Evolutionary conservation across 2,329 filamentous ascomycete genomes (phyloP).

Genomic region (Xylariaceae sp.): DNA sequence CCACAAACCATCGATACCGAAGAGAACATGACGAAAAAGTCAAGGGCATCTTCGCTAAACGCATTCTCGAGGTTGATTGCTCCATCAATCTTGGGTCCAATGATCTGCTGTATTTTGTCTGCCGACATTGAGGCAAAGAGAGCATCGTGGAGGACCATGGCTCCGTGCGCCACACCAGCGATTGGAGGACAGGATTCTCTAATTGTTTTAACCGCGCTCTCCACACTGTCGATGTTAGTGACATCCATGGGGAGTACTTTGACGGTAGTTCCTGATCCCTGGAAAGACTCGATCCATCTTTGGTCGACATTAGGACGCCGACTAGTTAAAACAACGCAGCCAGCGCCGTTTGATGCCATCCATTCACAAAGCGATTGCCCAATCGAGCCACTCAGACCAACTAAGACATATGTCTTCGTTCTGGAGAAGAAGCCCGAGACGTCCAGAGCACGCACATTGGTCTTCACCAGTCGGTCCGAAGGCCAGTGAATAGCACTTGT

Average conservation of each 20-base stretch:
- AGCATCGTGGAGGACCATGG: constrained; percentile 45
- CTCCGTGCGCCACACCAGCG: constrained; percentile 45
- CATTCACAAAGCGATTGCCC: constrained; percentile 40
- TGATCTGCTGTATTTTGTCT: constrained; percentile 28
- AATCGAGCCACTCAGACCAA: constrained; percentile 38
- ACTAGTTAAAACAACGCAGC: constrained; percentile 40
- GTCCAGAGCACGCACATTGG: constrained; percentile 5
- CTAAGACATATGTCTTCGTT: constrained; percentile 41
- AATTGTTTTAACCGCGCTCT: constrained; percentile 24
- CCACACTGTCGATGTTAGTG: constrained; percentile 20
- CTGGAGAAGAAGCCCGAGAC: background rate
- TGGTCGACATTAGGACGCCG: constrained; percentile 40
- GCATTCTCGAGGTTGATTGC: constrained; percentile 38
- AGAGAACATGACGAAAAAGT: constrained; percentile 46
- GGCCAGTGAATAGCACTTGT: constrained; percentile 17
- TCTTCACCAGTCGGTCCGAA: background rate
- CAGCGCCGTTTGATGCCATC: constrained; percentile 42
- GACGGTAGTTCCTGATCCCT: constrained; percentile 17
- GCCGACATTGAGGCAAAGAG: constrained; percentile 32
- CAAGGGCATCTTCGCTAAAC: constrained; percentile 38
- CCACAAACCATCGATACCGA: constrained; percentile 30
- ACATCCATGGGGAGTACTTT: constrained; percentile 28
- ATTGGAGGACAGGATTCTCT: constrained; percentile 37
- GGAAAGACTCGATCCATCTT: constrained; percentile 30
- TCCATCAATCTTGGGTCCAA: constrained; percentile 44